These are phyloP conservation scores for Drechslera avenae DNA, from an alignment of 2,329 filamentous ascomycete genomes.

Conservation along the genomic window DNA sequence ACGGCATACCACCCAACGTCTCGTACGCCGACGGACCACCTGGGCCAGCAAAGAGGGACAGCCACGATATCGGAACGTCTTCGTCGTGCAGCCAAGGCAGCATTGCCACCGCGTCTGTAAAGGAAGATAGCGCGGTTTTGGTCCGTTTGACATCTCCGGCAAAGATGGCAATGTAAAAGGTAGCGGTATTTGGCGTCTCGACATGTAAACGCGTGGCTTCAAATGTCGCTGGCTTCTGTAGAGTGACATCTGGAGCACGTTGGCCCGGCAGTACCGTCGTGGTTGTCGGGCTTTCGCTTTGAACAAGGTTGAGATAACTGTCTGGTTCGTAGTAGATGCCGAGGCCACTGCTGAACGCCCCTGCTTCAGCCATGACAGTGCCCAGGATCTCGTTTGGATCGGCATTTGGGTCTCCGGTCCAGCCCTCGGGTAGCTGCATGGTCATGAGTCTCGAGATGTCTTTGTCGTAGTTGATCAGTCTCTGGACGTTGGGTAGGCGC, in stretches of 20 bases:
- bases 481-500: slow-evolving; percentile 54
- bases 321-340: slow-evolving; percentile 45
- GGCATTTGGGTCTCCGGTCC: slow-evolving; percentile 36
- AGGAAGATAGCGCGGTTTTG: slow-evolving; percentile 10
- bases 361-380: slow-evolving; percentile 33
- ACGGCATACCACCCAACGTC: slow-evolving; percentile 34
- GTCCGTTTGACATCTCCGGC: slow-evolving; percentile 39
- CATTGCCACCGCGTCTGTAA: slow-evolving; percentile 14
- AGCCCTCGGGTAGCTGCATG: slow-evolving; percentile 43
- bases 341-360: slow-evolving; percentile 40
- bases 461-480: slow-evolving; percentile 48
- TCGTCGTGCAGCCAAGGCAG: slow-evolving; percentile 19
- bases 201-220: slow-evolving; percentile 52
- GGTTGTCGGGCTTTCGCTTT: neutral
- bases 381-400: slow-evolving; percentile 37
- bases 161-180: slow-evolving; percentile 54
- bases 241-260: slow-evolving; percentile 54
- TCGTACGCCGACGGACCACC: slow-evolving; percentile 39
- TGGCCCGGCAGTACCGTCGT: slow-evolving; percentile 47
- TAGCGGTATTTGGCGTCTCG: slow-evolving; percentile 51
- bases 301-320: slow-evolving; percentile 40
- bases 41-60: slow-evolving; percentile 35
- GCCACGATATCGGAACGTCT: slow-evolving; percentile 25
- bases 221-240: slow-evolving; percentile 55
- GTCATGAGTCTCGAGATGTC: slow-evolving; percentile 44